phyloP scores from a whole-genome alignment of 768 basidiomycete species.

The Hygrocybe punicea region DNA sequence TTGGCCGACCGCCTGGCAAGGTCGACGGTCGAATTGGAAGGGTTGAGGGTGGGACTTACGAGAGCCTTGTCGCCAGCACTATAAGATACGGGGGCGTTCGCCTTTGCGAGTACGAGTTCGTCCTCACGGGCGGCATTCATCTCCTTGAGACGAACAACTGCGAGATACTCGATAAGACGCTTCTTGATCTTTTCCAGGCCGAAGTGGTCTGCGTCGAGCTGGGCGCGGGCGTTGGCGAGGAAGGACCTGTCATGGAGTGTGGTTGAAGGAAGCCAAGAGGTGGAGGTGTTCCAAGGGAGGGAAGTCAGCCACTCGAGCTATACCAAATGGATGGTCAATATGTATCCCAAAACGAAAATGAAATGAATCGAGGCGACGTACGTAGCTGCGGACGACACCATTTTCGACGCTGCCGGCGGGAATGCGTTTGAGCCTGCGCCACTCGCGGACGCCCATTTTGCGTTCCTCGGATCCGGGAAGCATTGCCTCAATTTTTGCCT shows the following conservation, averaged over 20 bases:
- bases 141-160: conserved; percentile 67
- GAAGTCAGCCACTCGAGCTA: conserved; percentile 88
- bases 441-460: conserved; percentile 78
- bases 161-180: conserved; percentile 86
- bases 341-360: neutral
- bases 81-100: conserved; percentile 3
- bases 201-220: conserved; percentile 87
- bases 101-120: neutral
- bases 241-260: conserved; percentile 46
- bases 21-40: neutral
- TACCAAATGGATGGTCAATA: neutral
- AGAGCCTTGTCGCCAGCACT: neutral
- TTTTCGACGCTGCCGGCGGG: conserved; percentile 88
- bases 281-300: conserved; percentile 73
- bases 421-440: conserved; percentile 81
- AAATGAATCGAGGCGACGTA: conserved; percentile 35
- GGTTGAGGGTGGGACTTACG: neutral
- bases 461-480: conserved; percentile 72
- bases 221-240: conserved; percentile 65
- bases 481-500: conserved; percentile 71
- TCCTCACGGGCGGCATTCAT: conserved; percentile 40
- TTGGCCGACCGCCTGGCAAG: conserved; percentile 10
- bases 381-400: conserved; percentile 82
- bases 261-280: conserved; percentile 12
- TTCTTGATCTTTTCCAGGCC: conserved; percentile 92